Evolutionary conservation across 179 eudicot genomes (phyloP).

Genomic region (Carnegiea gigantea): DNA sequence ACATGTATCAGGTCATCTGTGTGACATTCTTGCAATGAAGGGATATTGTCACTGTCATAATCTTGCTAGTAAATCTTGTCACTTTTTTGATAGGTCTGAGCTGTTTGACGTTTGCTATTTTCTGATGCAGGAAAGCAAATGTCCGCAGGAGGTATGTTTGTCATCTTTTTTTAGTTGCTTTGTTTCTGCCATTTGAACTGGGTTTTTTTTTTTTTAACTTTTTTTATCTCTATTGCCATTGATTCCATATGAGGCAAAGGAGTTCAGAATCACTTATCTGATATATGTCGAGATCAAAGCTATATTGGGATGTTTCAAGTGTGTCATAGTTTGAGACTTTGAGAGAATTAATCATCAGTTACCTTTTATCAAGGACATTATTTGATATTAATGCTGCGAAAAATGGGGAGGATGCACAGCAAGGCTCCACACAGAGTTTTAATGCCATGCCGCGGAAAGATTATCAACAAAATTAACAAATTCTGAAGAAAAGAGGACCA

Average conservation of each 20-base stretch:
- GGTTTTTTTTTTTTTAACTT: neutral
- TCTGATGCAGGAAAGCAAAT: constrained; percentile 78
- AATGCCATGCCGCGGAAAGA: neutral
- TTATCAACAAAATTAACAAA: neutral
- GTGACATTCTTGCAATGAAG: constrained; percentile 3
- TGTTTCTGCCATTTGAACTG: constrained; percentile 14
- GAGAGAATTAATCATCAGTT: neutral
- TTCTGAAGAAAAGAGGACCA: neutral
- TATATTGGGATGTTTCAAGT: neutral
- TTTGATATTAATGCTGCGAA: neutral
- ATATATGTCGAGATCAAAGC: neutral
- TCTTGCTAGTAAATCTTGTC: constrained; percentile 12
- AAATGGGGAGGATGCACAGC: neutral
- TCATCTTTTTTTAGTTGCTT: constrained; percentile 13
- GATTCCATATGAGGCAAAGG: neutral
- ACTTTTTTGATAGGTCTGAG: constrained; percentile 7
- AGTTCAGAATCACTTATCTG: neutral
- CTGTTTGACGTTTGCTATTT: constrained; percentile 14
- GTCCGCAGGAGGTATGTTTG: constrained; percentile 71
- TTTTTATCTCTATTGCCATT: neutral
- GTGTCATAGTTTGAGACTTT: neutral
- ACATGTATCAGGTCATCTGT: neutral
- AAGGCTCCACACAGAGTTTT: neutral
- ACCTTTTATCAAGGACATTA: neutral
- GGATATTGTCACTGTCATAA: neutral